These are phyloP conservation scores for Citrullus colocynthis DNA, from an alignment of 306 rosid genomes.

Conservation along the genomic window DNA sequence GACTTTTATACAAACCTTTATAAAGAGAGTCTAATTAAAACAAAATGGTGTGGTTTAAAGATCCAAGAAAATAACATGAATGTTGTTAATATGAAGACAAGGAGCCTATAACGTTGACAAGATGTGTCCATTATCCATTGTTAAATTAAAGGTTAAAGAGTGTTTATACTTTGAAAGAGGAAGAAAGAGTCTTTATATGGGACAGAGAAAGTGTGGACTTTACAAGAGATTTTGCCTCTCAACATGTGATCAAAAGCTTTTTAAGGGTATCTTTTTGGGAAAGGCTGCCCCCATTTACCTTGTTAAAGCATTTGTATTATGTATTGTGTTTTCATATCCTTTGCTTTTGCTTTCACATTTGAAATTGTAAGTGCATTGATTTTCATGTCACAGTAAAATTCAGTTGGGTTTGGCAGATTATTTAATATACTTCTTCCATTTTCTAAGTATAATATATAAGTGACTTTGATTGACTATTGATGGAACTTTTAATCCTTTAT, in stretches of 20 bases:
- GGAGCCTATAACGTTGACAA: too few species aligned
- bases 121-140: too few species aligned
- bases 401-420: not conserved
- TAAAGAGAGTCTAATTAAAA: too few species aligned
- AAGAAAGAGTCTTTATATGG: not conserved
- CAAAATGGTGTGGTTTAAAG: too few species aligned
- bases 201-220: not conserved
- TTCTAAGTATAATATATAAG: too few species aligned
- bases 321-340: not conserved
- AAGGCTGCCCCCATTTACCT: not conserved
- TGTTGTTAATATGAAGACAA: too few species aligned
- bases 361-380: not conserved
- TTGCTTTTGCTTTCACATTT: not conserved
- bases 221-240: not conserved
- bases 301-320: not conserved
- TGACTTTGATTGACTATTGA: not conserved
- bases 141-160: too few species aligned
- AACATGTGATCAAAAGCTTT: not conserved
- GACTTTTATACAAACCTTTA: too few species aligned
- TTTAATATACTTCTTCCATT: not conserved
- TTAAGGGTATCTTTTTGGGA: not conserved
- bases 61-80: too few species aligned
- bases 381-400: conserved; percentile 1
- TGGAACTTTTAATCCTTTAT: not conserved
- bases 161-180: too few species aligned